Evolutionary conservation across 257 asterid genomes (phyloP), one percentile per base, ranked within the genome.

Genomic region (Ballota nigra): DNA sequence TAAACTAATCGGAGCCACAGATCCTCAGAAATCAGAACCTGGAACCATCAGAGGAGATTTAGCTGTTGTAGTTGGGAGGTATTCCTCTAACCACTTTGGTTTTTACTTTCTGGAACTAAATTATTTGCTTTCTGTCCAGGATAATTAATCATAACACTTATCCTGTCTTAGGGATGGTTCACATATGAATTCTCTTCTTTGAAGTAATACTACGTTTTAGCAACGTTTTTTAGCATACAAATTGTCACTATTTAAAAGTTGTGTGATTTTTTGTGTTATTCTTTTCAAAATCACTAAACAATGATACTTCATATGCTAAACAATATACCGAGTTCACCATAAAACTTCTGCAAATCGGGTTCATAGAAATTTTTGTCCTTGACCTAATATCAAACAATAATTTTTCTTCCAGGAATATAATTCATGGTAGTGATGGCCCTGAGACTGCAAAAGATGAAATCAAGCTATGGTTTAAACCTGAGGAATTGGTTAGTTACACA

Each of bases 11-110:
- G 99, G 99, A 69, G 99, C 98, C 56, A 95, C 99, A 0, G 99
- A 95, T 83, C 99, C 99, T 16, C 98, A 92, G 86, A 95, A 92
- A 85, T 95, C 99, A 22, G 99, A 95, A 79, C 99, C 99, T 36
- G 99, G 99, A 78, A 95, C 99, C 80, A 92, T 95, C 75, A 83
- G 99, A 79, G 99, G 99, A 57, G 99, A 95, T 67, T 83, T 95
- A 69, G 99, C 98, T 59, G 98, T 90, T 41, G 96, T 88, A 12
- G 97, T 95, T 6, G 98, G 98, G 82, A 95, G 98, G 99, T 92
- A 84, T 31, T 43, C 24, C 13, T 19, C 1, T 16, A 38, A 15
- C 5, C 29, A 41, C 28, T 69, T 60, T 3, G 5, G 58, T 59
- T 66, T 45, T 63, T 34, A n/a, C n/a, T n/a, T n/a, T n/a, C n/a